Percentiles rank a stretch among this genome's conserved stretches.
phyloP scores from a whole-genome alignment of 2,329 filamentous ascomycete genomes.

The Fusarium mexicanum region DNA sequence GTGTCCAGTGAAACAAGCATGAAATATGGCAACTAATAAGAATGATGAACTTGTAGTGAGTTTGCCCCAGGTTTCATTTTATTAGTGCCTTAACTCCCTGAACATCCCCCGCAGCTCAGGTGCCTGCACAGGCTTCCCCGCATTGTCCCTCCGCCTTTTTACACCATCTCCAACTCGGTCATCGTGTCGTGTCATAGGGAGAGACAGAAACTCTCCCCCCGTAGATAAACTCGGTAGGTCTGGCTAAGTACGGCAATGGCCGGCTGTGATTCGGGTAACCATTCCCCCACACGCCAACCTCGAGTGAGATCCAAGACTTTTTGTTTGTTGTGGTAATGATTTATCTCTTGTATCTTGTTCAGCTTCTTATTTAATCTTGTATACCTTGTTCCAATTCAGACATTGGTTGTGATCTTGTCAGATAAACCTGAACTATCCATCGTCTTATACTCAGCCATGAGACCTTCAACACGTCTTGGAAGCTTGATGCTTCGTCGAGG shows the following conservation, averaged over 20 bases:
- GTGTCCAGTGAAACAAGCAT: neutral
- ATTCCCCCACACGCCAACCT: constrained; percentile 23
- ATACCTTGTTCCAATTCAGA: neutral
- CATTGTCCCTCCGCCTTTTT: constrained; percentile 9
- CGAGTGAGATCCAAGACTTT: neutral
- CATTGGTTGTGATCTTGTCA: neutral
- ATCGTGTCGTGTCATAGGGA: neutral
- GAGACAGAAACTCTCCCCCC: neutral
- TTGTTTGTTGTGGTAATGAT: neutral
- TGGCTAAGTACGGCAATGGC: constrained; percentile 51
- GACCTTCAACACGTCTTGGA: constrained; percentile 38
- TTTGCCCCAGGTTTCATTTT: constrained; percentile 8
- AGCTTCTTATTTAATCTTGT: neutral
- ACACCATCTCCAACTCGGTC: constrained; percentile 15
- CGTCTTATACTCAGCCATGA: constrained; percentile 18
- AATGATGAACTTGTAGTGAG: neutral
- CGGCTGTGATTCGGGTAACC: constrained; percentile 47
- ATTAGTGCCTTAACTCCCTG: constrained; percentile 10
- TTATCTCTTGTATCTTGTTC: neutral
- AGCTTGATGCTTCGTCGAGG: constrained; percentile 53
- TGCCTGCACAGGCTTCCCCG: constrained; percentile 29
- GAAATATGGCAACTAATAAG: neutral
- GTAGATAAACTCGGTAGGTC: constrained; percentile 19
- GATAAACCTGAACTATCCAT: neutral
- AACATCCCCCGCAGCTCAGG: constrained; percentile 6